Conservation (phyloP, 768 basidiomycete species). For the Chiua virens region DNA sequence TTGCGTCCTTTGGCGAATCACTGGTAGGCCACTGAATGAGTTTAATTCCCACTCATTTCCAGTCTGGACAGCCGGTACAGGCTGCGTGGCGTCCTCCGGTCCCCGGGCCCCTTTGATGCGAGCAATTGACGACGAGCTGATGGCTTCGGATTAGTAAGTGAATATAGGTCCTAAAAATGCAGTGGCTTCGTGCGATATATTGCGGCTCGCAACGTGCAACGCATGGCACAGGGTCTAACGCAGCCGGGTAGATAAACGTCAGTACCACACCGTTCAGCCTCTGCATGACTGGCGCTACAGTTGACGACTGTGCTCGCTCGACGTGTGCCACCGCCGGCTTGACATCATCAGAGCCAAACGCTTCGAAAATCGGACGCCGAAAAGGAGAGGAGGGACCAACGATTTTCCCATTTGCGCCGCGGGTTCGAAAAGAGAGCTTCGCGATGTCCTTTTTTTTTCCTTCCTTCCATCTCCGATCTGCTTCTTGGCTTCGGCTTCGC, state of each 20-base stretch:
- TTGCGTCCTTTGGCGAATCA: background rate
- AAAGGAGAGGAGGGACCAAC: background rate
- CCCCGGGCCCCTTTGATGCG: constrained; percentile 2
- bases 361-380: too few relatives aligned
- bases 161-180: constrained; percentile 9
- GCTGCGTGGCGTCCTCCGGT: constrained; percentile 23
- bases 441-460: constrained; percentile 2
- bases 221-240: constrained; percentile 3
- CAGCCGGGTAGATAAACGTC: too few relatives aligned
- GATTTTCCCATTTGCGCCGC: constrained; percentile 13
- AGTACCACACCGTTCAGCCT: background rate
- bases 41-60: background rate
- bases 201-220: constrained; percentile 4
- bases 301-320: background rate
- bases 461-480: constrained; percentile 24
- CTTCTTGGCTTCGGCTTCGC: constrained; percentile 23
- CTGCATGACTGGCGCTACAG: background rate
- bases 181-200: constrained; percentile 28
- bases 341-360: background rate
- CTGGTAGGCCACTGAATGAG: background rate
- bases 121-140: constrained; percentile 6
- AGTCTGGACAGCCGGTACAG: background rate
- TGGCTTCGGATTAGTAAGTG: constrained; percentile 19
- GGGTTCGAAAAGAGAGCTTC: constrained; percentile 10
- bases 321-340: background rate